Base-by-base conservation (phyloP, 495 filamentous ascomycete genomes). In the Acidomyces sp. region DNA sequence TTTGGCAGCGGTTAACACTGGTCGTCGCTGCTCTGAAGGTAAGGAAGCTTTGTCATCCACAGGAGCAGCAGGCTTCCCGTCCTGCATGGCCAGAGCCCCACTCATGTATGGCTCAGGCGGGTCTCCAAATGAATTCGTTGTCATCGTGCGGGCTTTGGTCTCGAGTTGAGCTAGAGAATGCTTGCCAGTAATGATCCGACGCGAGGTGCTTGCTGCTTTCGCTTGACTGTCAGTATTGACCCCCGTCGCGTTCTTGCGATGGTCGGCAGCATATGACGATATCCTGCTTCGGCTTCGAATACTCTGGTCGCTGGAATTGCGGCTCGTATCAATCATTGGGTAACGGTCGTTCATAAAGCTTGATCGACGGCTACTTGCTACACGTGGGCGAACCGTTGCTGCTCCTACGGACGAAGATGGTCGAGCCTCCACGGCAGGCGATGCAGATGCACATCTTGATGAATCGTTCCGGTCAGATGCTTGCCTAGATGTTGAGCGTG, bases 321-420 rank as follows among this genome's bases (percentile, higher is more conserved):
- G 45, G 10, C 47, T 34, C 3, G 39, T 50, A 1, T 55, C 40
- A 11, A 61, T 45, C 27, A 52, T 46, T 6, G 58, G 58, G 39
- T 51, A 61, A 7, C 52, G 52, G 10, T 59, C 56, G 37, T 61
- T 61, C 58, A 61, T 61, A 38, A 41, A 46, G 16, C 48, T 51
- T 11, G 39, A 41, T 10, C 38, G 16, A 16, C 42, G 24, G 15
- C 48, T 51, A 13, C 31, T 45, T 22, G 34, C 22, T 16, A n/a
- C 34, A 35, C 15, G 29, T 25, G 15, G 22, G 31, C n/a, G 15
- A 20, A 20, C 36, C 16, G 10, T 43, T 43, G 10, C n/a, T n/a
- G n/a, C n/a, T n/a, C n/a, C n/a, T n/a, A 24, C 12, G 5, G 33
- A 24, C 11, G 20, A 37, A 22, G 3, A 22, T 15, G 13, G 44